Base-by-base conservation (phyloP, 1,284 basidiomycete species). In the Veloporphyrellus conicus region DNA sequence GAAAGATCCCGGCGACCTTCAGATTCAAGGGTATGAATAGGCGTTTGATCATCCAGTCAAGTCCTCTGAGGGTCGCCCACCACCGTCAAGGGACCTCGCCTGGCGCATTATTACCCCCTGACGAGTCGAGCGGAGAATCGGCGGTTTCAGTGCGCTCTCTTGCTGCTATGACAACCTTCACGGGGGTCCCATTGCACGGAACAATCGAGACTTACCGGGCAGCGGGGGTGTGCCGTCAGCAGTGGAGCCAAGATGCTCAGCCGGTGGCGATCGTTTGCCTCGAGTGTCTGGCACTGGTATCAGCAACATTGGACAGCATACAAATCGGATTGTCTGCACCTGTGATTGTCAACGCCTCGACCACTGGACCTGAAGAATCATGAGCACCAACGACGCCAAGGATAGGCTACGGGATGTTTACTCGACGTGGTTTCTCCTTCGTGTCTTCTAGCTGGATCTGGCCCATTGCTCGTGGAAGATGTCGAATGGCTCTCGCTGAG, bases 1-100 rank as follows among this genome's bases (percentile, higher is more conserved):
- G 68, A 58, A 76, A 57, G 60, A 69, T 71, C 73, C 68, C 75
- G 76, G 80, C 80, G 75, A 80, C 77, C 76, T 73, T 78, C 68
- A 76, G 74, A 67, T 74, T 67, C 54, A 76, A 63, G 57, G 73
- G 71, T 58, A 72, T 67, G 54, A 76, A 57, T 48, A 75, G 55
- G 43, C 68, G 66, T 58, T 74, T 60, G 53, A 70, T 68, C 55
- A 74, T 64, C 70, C 72, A 72, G 58, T 72, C 70, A 50, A 76
- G 60, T 53, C 63, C 60, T 69, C 77, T 70, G 60, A 79, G 71
- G 70, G 76, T 71, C 75, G 77, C 78, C 78, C 78, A 74, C 68
- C 68, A 74, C 71, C 76, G 73, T 80, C 78, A 80, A 39, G 57
- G 59, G 47, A 35, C 52, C 48, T 50, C 52, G 39, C 43, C 51